These are phyloP conservation scores for Aphanomyces stellatus DNA, from an alignment of 352 stramenopile species.

Conservation along the genomic window DNA sequence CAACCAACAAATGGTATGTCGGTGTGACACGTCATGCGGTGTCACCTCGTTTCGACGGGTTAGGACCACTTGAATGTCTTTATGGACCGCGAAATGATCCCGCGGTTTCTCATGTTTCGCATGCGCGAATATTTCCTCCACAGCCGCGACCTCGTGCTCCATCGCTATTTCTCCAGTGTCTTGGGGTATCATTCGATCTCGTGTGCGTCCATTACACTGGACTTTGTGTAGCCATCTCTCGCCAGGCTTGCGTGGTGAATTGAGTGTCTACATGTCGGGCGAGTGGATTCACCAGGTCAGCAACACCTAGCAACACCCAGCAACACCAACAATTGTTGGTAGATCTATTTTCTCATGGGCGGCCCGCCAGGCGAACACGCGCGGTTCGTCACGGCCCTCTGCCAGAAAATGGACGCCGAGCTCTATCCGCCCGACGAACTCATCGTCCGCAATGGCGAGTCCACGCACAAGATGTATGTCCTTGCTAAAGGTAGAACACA, in stretches of 20 bases:
- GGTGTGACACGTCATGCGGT: too few species aligned
- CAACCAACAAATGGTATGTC: slow-evolving; percentile 14
- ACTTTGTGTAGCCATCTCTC: background rate
- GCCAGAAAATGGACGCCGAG: background rate
- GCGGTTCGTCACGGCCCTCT: slow-evolving; percentile 9
- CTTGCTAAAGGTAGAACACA: slow-evolving; percentile 4
- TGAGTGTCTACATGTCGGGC: slow-evolving; percentile 6
- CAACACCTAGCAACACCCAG: too few species aligned
- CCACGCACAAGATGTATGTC: slow-evolving; percentile 5
- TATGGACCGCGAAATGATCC: slow-evolving; percentile 9
- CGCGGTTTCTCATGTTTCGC: background rate
- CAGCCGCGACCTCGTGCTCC: slow-evolving; percentile 2
- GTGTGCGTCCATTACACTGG: background rate
- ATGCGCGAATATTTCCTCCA: slow-evolving; percentile 11
- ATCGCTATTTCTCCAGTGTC: slow-evolving; percentile 6
- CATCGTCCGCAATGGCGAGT: background rate
- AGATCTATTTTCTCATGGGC: slow-evolving; percentile 7
- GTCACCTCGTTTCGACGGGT: too few species aligned
- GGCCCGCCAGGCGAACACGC: slow-evolving; percentile 11
- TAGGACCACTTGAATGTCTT: slow-evolving; percentile 8
- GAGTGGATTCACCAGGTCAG: slow-evolving; percentile 13
- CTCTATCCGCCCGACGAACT: slow-evolving; percentile 8
- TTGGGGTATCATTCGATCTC: background rate
- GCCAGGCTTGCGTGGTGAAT: background rate
- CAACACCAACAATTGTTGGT: background rate